These are phyloP conservation scores for Nemania sp. DNA, from an alignment of 2,329 filamentous ascomycete genomes.

Conservation along the genomic window DNA sequence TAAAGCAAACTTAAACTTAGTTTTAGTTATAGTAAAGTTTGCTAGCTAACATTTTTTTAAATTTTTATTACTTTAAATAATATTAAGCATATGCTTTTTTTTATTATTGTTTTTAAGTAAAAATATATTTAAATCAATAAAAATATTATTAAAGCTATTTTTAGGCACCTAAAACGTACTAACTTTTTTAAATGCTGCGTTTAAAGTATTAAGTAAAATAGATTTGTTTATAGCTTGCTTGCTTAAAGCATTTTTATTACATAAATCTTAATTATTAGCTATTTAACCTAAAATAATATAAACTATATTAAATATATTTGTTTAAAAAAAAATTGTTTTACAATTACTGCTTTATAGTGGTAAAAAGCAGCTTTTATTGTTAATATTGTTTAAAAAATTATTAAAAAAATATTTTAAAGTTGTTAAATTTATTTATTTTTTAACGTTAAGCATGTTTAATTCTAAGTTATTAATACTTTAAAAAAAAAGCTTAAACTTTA, in stretches of 20 bases:
- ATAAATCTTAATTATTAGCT: background rate
- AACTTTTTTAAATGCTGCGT: background rate
- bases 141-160: background rate
- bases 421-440: no score
- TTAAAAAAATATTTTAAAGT: no score
- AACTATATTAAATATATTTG: background rate
- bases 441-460: no score
- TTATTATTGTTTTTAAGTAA: background rate
- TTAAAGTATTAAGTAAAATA: background rate
- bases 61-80: background rate
- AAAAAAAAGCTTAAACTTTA: no score
- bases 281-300: background rate
- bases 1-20: constrained; percentile 2
- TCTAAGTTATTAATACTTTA: no score
- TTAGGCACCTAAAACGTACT: background rate
- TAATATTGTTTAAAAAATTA: background rate
- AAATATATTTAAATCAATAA: background rate
- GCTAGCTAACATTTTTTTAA: background rate
- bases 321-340: background rate
- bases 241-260: background rate
- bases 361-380: background rate
- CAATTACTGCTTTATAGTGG: background rate
- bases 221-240: background rate
- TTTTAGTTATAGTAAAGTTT: background rate
- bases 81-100: background rate